These are phyloP conservation scores for Xylaria sp. DNA, from an alignment of 2,329 filamentous ascomycete species.

Conservation along the genomic window DNA sequence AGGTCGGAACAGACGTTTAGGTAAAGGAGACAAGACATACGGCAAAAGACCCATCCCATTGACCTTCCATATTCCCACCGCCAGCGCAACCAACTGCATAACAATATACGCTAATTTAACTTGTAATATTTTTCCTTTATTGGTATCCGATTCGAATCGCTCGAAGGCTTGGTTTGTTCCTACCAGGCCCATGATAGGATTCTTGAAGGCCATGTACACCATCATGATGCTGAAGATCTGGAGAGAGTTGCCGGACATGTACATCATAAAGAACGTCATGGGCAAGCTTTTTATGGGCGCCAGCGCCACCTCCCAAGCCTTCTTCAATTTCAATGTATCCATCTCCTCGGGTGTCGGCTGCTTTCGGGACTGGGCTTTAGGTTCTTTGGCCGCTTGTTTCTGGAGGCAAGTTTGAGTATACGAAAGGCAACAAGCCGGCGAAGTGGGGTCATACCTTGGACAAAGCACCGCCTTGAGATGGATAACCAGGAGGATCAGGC, in stretches of 20 bases:
- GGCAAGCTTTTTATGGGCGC: conserved; percentile 93
- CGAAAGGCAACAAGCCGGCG: conserved; percentile 2
- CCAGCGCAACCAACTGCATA: conserved; percentile 87
- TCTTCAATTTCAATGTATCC: conserved; percentile 96
- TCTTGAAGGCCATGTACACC: conserved; percentile 99
- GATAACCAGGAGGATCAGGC: conserved; percentile 88
- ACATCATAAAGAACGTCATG: conserved; percentile 99
- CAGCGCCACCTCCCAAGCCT: conserved; percentile 97
- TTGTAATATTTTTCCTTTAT: conserved; percentile 76
- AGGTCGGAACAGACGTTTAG: background rate
- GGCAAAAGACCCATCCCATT: conserved; percentile 96
- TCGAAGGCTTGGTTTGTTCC: conserved; percentile 89
- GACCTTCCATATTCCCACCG: conserved; percentile 92
- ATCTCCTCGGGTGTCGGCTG: conserved; percentile 84
- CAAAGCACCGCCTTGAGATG: conserved; percentile 60
- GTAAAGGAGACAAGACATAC: conserved; percentile 61
- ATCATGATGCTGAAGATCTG: conserved; percentile 99
- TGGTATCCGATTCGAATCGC: conserved; percentile 86
- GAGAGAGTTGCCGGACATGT: conserved; percentile 98
- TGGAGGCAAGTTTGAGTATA: conserved; percentile 41
- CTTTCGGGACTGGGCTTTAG: conserved; percentile 66
- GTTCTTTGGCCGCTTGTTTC: conserved; percentile 63
- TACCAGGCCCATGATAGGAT: conserved; percentile 85
- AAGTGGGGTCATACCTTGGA: conserved; percentile 64
- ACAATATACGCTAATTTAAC: conserved; percentile 90